Base-by-base conservation (phyloP, 768 basidiomycete species). In the Trametes cinnabarina region DNA sequence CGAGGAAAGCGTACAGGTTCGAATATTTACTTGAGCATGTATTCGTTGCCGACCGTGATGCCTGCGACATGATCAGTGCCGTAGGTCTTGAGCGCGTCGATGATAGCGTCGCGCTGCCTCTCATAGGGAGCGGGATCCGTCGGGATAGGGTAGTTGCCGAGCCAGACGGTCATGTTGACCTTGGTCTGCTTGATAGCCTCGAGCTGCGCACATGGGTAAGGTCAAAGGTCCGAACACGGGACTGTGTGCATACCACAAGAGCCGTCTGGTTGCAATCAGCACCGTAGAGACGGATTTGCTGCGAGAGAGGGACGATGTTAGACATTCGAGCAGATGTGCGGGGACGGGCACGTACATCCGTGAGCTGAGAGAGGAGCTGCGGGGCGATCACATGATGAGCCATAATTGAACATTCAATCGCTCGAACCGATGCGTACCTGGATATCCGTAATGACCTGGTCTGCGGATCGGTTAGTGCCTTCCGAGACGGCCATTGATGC, bases 31-130 rank as follows among this genome's bases (percentile, higher is more conserved):
- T 94, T 83, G 47, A 94, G 79, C 68, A 93, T 90, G 69, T 83
- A 92, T 73, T 96, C 94, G 68, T 97, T 96, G 32, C 96, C 94
- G 32, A 97, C 94, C 12, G 88, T 94, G 37, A 98, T 67, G 9
- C 96, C 96, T 0, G 74, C 76, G 51, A 98, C 82, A 65, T 94
- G 71, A 58, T 81, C 81, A 2, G 82, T 80, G 30, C 95, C 95
- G 68, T 87, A 98, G 1, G 82, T 85, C 68, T 87, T 69, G 52
- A 98, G 74, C 9, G 88, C 93, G 3, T 76, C 69, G 61, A 85
- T 73, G 55, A 94, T 82, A n/a, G 73, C 71, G 59, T 81, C 79
- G 20, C 81, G 82, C 71, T 99, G 96, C 37, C 88, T 82, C 0
- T 70, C 49, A 69, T 94, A 97, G 3, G 91, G 87, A 0, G 80